These are phyloP conservation scores for Neonectria ditissima DNA, from an alignment of 2,329 filamentous ascomycete genomes.

Conservation along the genomic window DNA sequence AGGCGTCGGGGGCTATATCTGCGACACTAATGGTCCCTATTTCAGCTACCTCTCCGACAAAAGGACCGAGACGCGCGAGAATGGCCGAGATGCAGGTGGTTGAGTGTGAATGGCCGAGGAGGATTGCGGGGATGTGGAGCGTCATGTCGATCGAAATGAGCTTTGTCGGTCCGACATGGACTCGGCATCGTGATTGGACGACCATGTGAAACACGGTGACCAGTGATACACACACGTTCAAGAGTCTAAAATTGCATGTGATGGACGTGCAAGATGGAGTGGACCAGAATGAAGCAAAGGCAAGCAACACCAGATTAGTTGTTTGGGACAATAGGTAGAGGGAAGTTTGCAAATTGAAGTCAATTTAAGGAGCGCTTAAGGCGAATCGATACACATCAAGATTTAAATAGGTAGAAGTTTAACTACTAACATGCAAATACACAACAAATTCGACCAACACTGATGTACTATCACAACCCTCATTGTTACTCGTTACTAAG, in stretches of 20 bases:
- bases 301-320: no score
- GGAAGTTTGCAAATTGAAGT: no score
- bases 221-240: no score
- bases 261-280: no score
- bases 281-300: no score
- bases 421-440: neutral
- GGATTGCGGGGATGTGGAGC: neutral
- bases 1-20: neutral
- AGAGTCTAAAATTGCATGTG: neutral
- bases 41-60: neutral
- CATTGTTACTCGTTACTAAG: neutral
- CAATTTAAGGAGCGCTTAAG: no score
- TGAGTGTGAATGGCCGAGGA: neutral
- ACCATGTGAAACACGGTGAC: neutral
- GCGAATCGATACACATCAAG: neutral
- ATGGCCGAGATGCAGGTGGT: neutral
- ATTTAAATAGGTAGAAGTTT: neutral
- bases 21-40: neutral
- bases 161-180: neutral
- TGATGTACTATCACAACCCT: neutral
- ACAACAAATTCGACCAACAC: neutral
- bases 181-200: neutral
- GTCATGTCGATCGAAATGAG: neutral
- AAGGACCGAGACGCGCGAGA: neutral
- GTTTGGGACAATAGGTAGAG: no score